phyloP scores from a whole-genome alignment of 2,329 filamentous ascomycete species.

The Ceratocystis cubensis region DNA sequence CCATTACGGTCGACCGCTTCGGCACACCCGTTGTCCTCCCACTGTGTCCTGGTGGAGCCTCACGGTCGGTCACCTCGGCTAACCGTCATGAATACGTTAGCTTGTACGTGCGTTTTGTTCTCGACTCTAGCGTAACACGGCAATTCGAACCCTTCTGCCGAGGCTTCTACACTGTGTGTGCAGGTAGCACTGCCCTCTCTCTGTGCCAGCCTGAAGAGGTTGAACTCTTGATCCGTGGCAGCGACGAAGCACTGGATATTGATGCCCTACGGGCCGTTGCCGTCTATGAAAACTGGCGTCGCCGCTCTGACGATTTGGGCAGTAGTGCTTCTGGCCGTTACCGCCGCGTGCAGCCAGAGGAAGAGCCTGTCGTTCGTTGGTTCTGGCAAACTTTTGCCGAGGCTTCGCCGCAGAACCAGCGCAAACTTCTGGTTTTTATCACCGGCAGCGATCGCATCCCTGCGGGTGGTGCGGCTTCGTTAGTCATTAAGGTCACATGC shows the following conservation, averaged over 20 bases:
- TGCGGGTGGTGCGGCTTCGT: constrained; percentile 68
- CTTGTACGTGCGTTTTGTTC: constrained; percentile 64
- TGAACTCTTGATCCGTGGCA: constrained; percentile 72
- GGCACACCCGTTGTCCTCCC: constrained; percentile 54
- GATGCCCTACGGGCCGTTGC: constrained; percentile 62
- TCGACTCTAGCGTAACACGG: constrained; percentile 63
- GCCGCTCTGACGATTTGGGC: constrained; percentile 21
- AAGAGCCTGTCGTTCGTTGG: constrained; percentile 61
- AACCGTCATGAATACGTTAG: constrained; percentile 82
- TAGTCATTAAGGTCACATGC: constrained; percentile 64
- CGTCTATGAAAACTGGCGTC: constrained; percentile 67
- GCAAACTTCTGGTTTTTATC: constrained; percentile 71
- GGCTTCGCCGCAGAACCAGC: constrained; percentile 54
- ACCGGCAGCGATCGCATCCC: constrained; percentile 86
- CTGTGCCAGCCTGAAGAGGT: constrained; percentile 87
- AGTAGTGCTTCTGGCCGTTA: constrained; percentile 37
- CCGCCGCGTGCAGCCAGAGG: constrained; percentile 25
- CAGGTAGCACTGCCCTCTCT: constrained; percentile 65
- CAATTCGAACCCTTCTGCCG: constrained; percentile 92
- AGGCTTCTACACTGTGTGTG: constrained; percentile 85
- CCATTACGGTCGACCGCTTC: constrained; percentile 64
- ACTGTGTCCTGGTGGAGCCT: constrained; percentile 62
- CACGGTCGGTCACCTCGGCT: constrained; percentile 63
- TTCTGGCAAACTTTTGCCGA: constrained; percentile 75
- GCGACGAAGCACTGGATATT: constrained; percentile 72